phyloP scores from a whole-genome alignment of 257 asterid species.

The Nyctanthes arbortristis region DNA sequence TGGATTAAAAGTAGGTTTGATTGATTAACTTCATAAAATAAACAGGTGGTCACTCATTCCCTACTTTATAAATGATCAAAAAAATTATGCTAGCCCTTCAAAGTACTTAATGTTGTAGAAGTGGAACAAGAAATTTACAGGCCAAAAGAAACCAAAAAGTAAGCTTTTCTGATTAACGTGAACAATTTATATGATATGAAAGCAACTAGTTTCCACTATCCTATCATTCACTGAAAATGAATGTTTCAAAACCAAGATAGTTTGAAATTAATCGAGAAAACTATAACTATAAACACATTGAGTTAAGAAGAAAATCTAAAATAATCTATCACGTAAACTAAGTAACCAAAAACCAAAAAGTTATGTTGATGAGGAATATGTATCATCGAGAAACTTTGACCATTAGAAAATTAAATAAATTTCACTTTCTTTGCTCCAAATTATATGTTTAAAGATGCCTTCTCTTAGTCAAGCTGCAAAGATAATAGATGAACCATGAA shows the following conservation, averaged over 20 bases:
- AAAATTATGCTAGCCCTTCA: background rate
- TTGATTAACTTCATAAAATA: too few species aligned
- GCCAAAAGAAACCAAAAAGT: background rate
- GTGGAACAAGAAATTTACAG: background rate
- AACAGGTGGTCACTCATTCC: background rate
- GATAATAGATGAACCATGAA: background rate
- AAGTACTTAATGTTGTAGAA: background rate
- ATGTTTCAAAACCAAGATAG: background rate
- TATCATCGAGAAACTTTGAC: background rate
- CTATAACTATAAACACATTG: background rate
- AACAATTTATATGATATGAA: background rate
- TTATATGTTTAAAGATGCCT: constrained; percentile 4
- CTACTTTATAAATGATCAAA: background rate
- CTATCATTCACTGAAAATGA: too few species aligned
- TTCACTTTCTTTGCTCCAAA: background rate
- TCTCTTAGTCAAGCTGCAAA: constrained; percentile 1
- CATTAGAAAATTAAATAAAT: background rate
- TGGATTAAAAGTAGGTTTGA: too few species aligned
- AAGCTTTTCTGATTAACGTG: background rate
- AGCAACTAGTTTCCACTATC: too few species aligned
- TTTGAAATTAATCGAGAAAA: background rate
- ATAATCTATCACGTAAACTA: background rate
- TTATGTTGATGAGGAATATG: background rate
- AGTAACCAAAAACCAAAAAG: background rate
- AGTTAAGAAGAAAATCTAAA: background rate